Conservation (phyloP, 768 basidiomycete genomes). For the Tricholomella constricta region DNA sequence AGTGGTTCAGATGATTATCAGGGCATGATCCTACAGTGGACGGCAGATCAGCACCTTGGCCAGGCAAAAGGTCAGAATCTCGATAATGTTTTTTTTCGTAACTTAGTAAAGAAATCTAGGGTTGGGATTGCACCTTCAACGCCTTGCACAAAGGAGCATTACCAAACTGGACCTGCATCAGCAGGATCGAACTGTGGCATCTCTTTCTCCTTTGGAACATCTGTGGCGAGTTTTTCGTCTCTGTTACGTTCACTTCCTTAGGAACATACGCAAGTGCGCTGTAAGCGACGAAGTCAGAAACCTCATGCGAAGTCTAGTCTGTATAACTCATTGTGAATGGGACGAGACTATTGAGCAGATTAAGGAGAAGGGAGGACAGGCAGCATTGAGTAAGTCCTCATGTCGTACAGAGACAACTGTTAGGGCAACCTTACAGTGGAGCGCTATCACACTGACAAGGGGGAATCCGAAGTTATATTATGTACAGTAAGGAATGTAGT, state of each 20-base stretch:
- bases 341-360: no score
- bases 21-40: conserved; percentile 18
- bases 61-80: conserved; percentile 21
- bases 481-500: no score
- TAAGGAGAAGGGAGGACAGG: no score
- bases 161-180: conserved; percentile 22
- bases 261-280: conserved; percentile 18
- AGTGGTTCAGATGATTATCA: conserved; percentile 2
- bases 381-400: no score
- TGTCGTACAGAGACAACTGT: no score
- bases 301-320: no score
- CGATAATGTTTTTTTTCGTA: neutral
- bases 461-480: no score
- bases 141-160: neutral
- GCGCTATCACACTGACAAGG: no score
- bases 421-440: no score
- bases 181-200: conserved; percentile 6
- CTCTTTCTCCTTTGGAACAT: conserved; percentile 23
- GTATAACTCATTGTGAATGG: no score
- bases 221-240: conserved; percentile 20
- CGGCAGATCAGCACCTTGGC: conserved; percentile 23
- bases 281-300: conserved; percentile 12
- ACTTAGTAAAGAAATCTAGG: conserved; percentile 10
- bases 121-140: conserved; percentile 24
- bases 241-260: conserved; percentile 19